These are phyloP conservation scores for Irpex sp. DNA, from an alignment of 1,284 basidiomycete genomes.

Conservation along the genomic window DNA sequence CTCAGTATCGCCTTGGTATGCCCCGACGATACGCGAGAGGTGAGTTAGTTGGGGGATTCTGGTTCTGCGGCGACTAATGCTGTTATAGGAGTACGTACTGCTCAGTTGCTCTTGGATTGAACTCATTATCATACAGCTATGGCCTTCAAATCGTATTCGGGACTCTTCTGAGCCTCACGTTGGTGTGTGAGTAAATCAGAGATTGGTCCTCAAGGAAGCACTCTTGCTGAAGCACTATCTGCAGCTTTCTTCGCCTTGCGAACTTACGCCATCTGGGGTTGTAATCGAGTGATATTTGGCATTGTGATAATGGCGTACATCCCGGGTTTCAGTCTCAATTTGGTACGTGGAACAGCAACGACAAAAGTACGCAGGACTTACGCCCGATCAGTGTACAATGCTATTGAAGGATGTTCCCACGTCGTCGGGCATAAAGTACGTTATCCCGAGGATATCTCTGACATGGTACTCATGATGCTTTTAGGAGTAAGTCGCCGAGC, in stretches of 20 bases:
- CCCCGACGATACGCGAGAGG: neutral
- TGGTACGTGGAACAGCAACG: neutral
- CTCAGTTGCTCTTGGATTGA: neutral
- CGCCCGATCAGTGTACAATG: neutral
- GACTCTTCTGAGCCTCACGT: neutral
- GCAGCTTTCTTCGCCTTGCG: neutral
- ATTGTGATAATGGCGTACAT: neutral
- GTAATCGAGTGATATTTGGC: neutral
- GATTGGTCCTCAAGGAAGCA: neutral
- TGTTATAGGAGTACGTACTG: neutral
- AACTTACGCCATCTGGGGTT: neutral
- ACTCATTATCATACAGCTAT: neutral
- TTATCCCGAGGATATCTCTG: neutral
- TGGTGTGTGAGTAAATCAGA: neutral
- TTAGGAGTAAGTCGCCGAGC: neutral
- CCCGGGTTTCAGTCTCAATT: neutral
- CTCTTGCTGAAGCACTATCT: neutral
- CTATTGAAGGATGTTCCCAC: neutral
- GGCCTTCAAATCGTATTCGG: neutral
- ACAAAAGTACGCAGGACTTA: neutral
- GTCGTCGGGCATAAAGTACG: neutral
- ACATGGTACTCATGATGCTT: neutral
- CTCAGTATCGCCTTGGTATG: neutral
- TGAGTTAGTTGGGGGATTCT: neutral
- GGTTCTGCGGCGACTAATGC: neutral